Base-by-base conservation (phyloP, 169 alveolate genomes). In the Eimeria acervulina region DNA sequence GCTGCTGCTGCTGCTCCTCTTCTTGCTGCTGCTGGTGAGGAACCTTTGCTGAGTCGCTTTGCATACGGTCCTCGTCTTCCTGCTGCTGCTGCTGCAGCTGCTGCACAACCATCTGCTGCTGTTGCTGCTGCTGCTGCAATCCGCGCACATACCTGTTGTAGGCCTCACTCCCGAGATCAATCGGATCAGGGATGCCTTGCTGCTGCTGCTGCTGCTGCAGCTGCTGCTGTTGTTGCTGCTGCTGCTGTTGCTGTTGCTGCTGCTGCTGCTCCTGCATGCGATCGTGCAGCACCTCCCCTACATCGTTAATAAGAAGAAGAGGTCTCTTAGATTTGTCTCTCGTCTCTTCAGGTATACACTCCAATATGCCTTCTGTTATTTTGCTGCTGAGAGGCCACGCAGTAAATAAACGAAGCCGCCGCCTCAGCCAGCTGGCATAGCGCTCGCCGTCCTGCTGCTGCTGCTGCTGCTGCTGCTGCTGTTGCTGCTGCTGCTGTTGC, bases 401-500 rank as follows among this genome's bases (percentile, higher is more conserved):
- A 2, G 93, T 17, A 15, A 21, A 59, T 13, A 51, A 59, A 4
- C 78, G 80, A n/a, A 59, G 76, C 15, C 93, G 93, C 78, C 93
- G 72, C 2, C 93, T 44, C 55, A 59, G 72, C 93, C 93, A 84
- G 23, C 23, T 59, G 2, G 44, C n/a, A 36, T 33, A 76, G 70
- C 61, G 21, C n/a, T n/a, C n/a, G n/a, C n/a, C n/a, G n/a, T n/a
- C n/a, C n/a, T n/a, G n/a, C n/a, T n/a, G n/a, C n/a, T n/a, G 76
- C 51, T 28, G 91, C 91, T 83, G 78, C 93, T 84, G 59, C 93
- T 51, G 55, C 59, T 52, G 61, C 93, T 55, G 10, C 80, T 68
- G 80, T 33, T 17, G 40, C 33, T 68, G 26, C 80, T 68, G 40
- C 80, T 68, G 80, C 26, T 68, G 80, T 21, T 23, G 80, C 33